Evolutionary conservation across 1,139 yeast species (phyloP), one percentile per base, ranked within the genome.

Genomic region (Geotrichum bryndzae): DNA sequence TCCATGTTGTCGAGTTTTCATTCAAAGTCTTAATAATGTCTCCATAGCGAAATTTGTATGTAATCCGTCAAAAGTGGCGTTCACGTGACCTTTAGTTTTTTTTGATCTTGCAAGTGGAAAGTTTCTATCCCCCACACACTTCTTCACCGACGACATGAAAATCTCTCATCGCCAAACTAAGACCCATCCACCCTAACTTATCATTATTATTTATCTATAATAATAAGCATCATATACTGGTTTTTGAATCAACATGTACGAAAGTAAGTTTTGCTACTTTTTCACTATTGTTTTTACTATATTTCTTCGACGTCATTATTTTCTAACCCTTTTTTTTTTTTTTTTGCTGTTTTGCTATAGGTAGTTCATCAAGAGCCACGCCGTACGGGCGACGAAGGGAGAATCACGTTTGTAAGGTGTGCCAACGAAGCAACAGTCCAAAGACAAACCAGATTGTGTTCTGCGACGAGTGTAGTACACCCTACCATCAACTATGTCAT

Each of bases 401-500:
- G 53, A 68, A 70, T 6, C 71, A 72, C 51, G 77, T 74, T n/a
- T 77, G 80, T 67, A 74, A 73, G 55, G 72, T 75, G 27, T 77
- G 80, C 65, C 76, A 74, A 62, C 70, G 80, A 33, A 78, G 77
- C 8, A 76, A 74, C 64, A 70, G 77, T 54, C 76, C 76, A n/a
- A 72, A 73, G 46, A 71, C 75, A 15, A 76, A 78, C 61, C 76
- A 75, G 58, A 74, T 77, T 38, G 79, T 77, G n/a, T 77, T 77
- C 61, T 77, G 80, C 64, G 78, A 75, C 65, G 78, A 76, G 51
- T 77, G 80, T 68, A 70, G 73, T 52, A 74, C 77, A 7, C 79
- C 80, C 0, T 77, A 75, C 64, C 80, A 77, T 60, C 79, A 78
- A 63, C 69, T 76, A 23, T 77, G 80, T 64, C 80, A 78, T 67